Evolutionary conservation across 1,284 basidiomycete genomes (phyloP).

Genomic region (Cryptococcus sp.): DNA sequence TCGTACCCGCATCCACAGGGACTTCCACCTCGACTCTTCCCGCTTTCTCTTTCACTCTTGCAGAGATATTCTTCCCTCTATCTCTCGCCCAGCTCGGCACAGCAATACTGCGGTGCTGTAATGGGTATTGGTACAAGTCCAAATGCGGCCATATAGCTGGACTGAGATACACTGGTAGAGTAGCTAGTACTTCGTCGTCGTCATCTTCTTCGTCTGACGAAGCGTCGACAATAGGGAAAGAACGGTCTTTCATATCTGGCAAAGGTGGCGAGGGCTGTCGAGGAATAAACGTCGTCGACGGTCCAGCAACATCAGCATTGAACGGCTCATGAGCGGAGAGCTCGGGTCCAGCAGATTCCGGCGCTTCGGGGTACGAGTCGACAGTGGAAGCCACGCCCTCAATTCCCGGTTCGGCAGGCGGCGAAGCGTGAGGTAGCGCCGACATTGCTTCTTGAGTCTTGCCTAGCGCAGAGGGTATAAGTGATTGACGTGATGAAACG

Average conservation of each 20-base stretch:
- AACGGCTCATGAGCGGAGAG: constrained; percentile 8
- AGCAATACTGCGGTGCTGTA: constrained; percentile 38
- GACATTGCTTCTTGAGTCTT: neutral
- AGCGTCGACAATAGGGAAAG: constrained; percentile 23
- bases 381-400: constrained; percentile 24
- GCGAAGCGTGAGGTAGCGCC: constrained; percentile 2
- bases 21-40: constrained; percentile 50
- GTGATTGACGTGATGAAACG: neutral
- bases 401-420: constrained; percentile 11
- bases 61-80: constrained; percentile 45
- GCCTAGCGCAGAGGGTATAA: neutral
- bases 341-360: constrained; percentile 16
- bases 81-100: constrained; percentile 44
- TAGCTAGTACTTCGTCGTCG: constrained; percentile 39
- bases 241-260: constrained; percentile 22
- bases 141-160: constrained; percentile 32
- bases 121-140: constrained; percentile 50
- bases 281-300: constrained; percentile 39
- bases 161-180: constrained; percentile 49
- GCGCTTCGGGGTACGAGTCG: constrained; percentile 24
- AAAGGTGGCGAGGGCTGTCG: constrained; percentile 35
- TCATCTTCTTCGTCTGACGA: constrained; percentile 17
- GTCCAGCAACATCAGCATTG: constrained; percentile 32
- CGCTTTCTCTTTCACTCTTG: constrained; percentile 46
- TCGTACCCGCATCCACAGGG: constrained; percentile 43